Percentiles rank a stretch among this genome's conserved stretches.
Evolutionary conservation across 495 filamentous ascomycete species (phyloP).

Genomic region (Parmelia sp.): DNA sequence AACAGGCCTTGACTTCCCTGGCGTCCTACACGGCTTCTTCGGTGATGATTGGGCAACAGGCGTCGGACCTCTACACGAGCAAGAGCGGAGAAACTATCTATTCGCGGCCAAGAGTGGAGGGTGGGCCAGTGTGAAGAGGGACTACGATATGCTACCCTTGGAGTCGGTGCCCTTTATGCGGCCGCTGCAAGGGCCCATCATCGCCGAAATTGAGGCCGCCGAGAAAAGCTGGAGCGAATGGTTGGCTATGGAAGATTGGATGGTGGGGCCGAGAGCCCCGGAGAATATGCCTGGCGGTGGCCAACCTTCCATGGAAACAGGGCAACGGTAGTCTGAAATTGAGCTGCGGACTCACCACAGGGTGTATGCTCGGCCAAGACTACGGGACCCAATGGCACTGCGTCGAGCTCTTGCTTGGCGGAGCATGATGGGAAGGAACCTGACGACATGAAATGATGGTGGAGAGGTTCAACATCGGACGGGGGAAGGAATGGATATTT

Average conservation of each 20-base stretch:
- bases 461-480: not conserved
- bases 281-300: conserved; percentile 27
- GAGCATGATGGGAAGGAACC: not conserved
- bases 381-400: not conserved
- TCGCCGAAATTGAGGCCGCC: conserved; percentile 75
- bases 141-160: conserved; percentile 76
- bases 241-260: conserved; percentile 95
- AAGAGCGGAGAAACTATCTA: conserved; percentile 87
- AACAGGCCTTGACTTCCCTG: conserved; percentile 81
- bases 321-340: not conserved
- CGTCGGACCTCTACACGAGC: conserved; percentile 75
- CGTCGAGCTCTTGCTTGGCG: not conserved
- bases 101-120: conserved; percentile 89
- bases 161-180: conserved; percentile 83
- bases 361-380: not conserved
- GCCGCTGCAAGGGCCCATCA: conserved; percentile 64
- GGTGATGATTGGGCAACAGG: conserved; percentile 83
- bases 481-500: not conserved
- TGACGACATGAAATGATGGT: not conserved
- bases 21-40: conserved; percentile 87
- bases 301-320: not conserved
- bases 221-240: conserved; percentile 80
- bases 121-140: conserved; percentile 79
- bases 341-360: not conserved
- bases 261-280: conserved; percentile 65